Percentiles rank a stretch among this genome's conserved stretches.
These are phyloP conservation scores for Astraeus odoratus DNA, from an alignment of 768 basidiomycete genomes.

Conservation along the genomic window DNA sequence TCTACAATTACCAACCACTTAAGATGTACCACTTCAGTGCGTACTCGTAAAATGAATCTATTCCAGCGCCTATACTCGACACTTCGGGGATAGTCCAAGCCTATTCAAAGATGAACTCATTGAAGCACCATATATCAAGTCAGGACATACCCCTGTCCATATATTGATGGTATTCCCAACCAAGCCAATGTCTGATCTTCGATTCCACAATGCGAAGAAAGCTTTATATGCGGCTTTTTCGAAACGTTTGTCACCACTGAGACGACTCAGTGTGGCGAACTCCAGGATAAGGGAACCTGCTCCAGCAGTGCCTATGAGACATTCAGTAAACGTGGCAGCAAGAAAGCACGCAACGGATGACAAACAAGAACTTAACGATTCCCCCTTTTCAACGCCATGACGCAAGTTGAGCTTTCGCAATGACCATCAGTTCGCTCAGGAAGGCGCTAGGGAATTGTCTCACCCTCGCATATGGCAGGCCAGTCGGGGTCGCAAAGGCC, in stretches of 20 bases:
- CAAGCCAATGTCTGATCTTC: constrained; percentile 74
- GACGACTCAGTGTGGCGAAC: constrained; percentile 85
- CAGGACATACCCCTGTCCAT: constrained; percentile 60
- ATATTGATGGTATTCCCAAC: constrained; percentile 89
- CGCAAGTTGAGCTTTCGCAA: constrained; percentile 68
- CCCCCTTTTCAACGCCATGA: constrained; percentile 67
- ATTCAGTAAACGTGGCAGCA: constrained; percentile 3
- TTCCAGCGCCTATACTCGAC: constrained; percentile 85
- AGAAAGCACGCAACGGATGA: constrained; percentile 9
- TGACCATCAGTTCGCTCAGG: constrained; percentile 1
- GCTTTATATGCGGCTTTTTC: constrained; percentile 87
- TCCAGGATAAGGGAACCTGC: constrained; percentile 92
- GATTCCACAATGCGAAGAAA: constrained; percentile 92
- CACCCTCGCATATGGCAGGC: constrained; percentile 87
- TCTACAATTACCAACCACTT: constrained; percentile 45
- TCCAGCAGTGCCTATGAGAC: constrained; percentile 70
- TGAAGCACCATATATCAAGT: background rate
- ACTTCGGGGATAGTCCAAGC: constrained; percentile 72
- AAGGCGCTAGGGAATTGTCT: constrained; percentile 6
- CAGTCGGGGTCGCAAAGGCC: constrained; percentile 88
- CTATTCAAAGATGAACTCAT: constrained; percentile 22
- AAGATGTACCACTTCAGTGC: constrained; percentile 88
- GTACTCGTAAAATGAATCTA: constrained; percentile 95
- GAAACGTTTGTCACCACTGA: constrained; percentile 85
- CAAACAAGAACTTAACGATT: constrained; percentile 82